phyloP scores from a whole-genome alignment of 2,329 filamentous ascomycete genomes.

The Fusarium multiceps region DNA sequence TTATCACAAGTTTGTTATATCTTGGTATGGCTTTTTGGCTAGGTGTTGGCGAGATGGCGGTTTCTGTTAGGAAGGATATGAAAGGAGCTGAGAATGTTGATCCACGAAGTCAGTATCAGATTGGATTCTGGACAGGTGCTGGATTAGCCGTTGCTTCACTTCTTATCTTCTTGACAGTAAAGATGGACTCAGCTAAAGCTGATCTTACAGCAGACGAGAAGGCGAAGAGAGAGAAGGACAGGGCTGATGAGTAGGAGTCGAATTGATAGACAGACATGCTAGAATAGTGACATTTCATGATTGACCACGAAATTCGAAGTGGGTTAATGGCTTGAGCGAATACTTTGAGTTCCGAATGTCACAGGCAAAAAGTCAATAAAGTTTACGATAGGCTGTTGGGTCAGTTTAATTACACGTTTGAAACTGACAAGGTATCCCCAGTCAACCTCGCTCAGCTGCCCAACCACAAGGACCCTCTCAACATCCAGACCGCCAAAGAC shows the following conservation, averaged over 20 bases:
- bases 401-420: not conserved
- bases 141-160: constrained; percentile 65
- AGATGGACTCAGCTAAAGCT: constrained; percentile 65
- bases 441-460: not conserved
- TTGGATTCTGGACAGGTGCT: constrained; percentile 74
- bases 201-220: constrained; percentile 69
- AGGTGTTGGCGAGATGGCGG: constrained; percentile 74
- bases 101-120: constrained; percentile 66
- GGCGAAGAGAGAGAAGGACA: constrained; percentile 40
- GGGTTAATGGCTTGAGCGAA: not conserved
- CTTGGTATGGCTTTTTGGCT: constrained; percentile 78
- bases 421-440: not conserved
- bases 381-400: not conserved
- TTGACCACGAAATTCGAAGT: too few species aligned
- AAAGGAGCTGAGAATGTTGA: constrained; percentile 50
- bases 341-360: not conserved
- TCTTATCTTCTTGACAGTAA: constrained; percentile 65
- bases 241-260: fast-evolving
- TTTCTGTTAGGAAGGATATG: constrained; percentile 58
- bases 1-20: constrained; percentile 69
- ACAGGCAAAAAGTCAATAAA: not conserved
- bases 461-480: not conserved
- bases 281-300: not conserved
- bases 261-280: not conserved
- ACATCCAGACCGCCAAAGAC: constrained; percentile 5